Conservation (phyloP, 2,329 filamentous ascomycete species). For the Alternaria gansuensis region DNA sequence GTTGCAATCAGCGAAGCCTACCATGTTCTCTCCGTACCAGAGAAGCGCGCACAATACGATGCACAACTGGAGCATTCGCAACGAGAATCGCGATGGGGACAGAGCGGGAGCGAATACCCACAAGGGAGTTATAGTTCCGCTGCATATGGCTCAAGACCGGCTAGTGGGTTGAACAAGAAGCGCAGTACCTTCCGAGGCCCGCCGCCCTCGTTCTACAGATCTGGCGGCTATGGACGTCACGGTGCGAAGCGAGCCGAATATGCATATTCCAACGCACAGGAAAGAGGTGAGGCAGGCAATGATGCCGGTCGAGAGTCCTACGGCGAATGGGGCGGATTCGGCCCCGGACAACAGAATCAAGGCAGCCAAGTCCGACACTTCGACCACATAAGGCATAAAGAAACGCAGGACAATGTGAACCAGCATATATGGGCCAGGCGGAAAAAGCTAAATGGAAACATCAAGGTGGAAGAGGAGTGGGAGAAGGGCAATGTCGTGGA, state of each 20-base stretch:
- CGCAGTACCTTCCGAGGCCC: constrained; percentile 82
- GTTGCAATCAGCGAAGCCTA: constrained; percentile 87
- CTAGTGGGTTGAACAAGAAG: constrained; percentile 81
- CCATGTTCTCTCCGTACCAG: constrained; percentile 73
- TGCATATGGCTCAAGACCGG: constrained; percentile 73
- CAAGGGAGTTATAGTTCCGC: constrained; percentile 64
- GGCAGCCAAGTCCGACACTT: constrained; percentile 74
- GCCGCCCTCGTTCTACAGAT: constrained; percentile 86
- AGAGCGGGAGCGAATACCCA: constrained; percentile 58
- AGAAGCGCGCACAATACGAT: constrained; percentile 84
- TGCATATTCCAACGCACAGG: constrained; percentile 44
- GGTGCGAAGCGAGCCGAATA: constrained; percentile 65
- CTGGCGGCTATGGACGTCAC: constrained; percentile 78
- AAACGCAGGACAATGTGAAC: constrained; percentile 74
- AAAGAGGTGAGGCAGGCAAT: constrained; percentile 15
- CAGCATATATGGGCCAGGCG: constrained; percentile 58
- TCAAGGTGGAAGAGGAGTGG: constrained; percentile 34
- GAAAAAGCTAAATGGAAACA: constrained; percentile 29
- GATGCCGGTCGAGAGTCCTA: constrained; percentile 44
- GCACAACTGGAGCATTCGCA: constrained; percentile 64
- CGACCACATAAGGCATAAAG: constrained; percentile 74
- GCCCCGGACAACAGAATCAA: constrained; percentile 64
- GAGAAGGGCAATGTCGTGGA: constrained; percentile 38
- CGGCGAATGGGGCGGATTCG: constrained; percentile 63
- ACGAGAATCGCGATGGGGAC: constrained; percentile 39